phyloP scores from a whole-genome alignment of 495 filamentous ascomycete species.

The Mycothermus thermophilus region DNA sequence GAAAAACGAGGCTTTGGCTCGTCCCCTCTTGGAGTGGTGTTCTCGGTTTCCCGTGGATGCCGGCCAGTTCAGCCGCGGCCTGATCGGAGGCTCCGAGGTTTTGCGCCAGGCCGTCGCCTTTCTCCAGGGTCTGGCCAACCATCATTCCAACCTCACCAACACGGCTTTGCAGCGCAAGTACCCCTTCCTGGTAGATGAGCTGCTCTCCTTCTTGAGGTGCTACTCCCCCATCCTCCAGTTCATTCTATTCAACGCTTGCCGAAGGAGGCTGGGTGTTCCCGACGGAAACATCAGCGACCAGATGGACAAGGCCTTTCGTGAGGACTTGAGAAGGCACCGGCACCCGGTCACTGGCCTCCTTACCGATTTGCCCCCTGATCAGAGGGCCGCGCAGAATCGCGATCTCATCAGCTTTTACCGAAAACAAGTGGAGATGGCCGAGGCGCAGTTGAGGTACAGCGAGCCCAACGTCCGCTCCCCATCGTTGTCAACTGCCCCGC shows the following conservation, averaged over 20 bases:
- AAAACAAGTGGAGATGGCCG: too few species aligned
- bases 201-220: conserved; percentile 35
- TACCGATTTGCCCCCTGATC: neutral
- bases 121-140: conserved; percentile 20
- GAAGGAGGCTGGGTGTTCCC: conserved; percentile 22
- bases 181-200: conserved; percentile 49
- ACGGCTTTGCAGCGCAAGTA: conserved; percentile 17
- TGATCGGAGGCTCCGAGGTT: conserved; percentile 2
- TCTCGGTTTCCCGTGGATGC: conserved; percentile 36
- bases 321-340: conserved; percentile 17
- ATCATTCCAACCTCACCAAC: conserved; percentile 6
- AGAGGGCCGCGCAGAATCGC: conserved; percentile 6
- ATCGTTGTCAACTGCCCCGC: too few species aligned
- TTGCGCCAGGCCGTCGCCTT: conserved; percentile 22
- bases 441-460: too few species aligned
- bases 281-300: conserved; percentile 14
- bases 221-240: conserved; percentile 42
- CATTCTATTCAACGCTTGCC: conserved; percentile 46
- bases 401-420: conserved; percentile 6
- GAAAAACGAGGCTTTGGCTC: conserved; percentile 18
- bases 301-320: conserved; percentile 26
- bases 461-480: neutral
- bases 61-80: conserved; percentile 8
- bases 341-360: neutral
- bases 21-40: conserved; percentile 39